Base-by-base conservation (phyloP, 106 monocot species). In the Gastrodia elata region DNA sequence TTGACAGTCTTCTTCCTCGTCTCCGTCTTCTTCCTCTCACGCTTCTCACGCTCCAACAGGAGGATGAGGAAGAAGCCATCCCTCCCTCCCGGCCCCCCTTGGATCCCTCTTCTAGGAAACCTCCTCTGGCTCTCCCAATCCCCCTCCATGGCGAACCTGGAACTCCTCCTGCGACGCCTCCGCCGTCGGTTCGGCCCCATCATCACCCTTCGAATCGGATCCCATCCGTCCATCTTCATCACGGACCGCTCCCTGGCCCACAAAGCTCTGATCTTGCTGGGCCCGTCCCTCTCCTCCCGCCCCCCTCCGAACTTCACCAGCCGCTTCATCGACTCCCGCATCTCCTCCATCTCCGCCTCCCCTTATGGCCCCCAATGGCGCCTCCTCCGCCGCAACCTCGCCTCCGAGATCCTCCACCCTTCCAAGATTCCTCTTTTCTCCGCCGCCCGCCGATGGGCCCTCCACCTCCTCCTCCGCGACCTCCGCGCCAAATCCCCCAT, bases 361-460 rank as follows among this genome's bases (percentile, higher is more conserved):
- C 44, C 33, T 11, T 88, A 88, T 43, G 88, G 88, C 7, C 78
- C 80, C 13, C 32, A 73, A 4, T 88, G 88, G 88, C 85, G 85
- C 65, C 74, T 75, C 16, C 70, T 88, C 15, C 74, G 85, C 34
- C 84, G 88, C 0, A 82, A 82, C 75, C 82, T 85, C 33, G 65
- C 64, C 10, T 42, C 80, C 8, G 78, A 80, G 61, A 78, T 85
- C 26, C 77, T 88, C 38, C 72, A 82, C 65, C 68, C 84, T 4
- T 71, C 85, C 0, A 61, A 82, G 7, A 33, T 88, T 64, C 41
- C 55, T 16, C 22, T 59, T 30, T 85, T 68, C 69, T 64, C 69
- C 22, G 11, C 68, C 13, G 80, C 71, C 4, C 82, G 88, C 25
- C 40, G 41, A 5, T 80, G 82, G 84, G 82, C 76, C 10, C 79